These are phyloP conservation scores for Gloeophyllum trabeum DNA, from an alignment of 768 basidiomycete genomes.

Conservation along the genomic window DNA sequence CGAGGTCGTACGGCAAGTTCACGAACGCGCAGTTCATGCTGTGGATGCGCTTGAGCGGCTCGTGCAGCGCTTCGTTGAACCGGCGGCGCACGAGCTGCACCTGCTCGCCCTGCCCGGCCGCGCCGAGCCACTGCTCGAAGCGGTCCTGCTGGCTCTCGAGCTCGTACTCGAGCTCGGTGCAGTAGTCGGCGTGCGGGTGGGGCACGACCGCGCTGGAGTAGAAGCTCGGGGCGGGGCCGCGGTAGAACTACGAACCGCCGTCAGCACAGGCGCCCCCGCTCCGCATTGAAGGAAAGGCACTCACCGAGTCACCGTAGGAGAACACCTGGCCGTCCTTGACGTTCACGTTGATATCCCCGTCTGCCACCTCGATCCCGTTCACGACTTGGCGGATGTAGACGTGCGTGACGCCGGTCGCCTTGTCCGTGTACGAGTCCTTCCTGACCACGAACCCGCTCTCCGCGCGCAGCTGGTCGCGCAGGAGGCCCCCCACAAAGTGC, in stretches of 20 bases:
- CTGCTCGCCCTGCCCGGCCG: conserved; percentile 21
- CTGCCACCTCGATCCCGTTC: conserved; percentile 79
- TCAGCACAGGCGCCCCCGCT: neutral
- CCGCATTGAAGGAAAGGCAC: conserved; percentile 11
- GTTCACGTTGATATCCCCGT: conserved; percentile 92
- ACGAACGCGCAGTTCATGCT: conserved; percentile 48
- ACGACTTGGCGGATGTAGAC: conserved; percentile 79
- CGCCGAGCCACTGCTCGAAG: conserved; percentile 12
- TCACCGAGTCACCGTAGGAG: conserved; percentile 80
- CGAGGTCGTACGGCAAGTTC: conserved; percentile 26
- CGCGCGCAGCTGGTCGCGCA: conserved; percentile 24
- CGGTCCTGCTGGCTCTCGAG: conserved; percentile 19
- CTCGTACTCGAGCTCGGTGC: conserved; percentile 29
- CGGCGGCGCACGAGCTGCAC: conserved; percentile 18
- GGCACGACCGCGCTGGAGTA: conserved; percentile 18
- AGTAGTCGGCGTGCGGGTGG: conserved; percentile 41
- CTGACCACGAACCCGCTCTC: conserved; percentile 47
- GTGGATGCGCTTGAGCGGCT: conserved; percentile 33
- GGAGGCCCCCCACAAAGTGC: conserved; percentile 43
- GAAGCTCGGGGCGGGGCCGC: conserved; percentile 48
- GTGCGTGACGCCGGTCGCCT: conserved; percentile 78
- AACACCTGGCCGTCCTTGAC: conserved; percentile 74
- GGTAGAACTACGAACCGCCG: conserved; percentile 50
- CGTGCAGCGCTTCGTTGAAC: conserved; percentile 9
- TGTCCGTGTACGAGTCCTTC: conserved; percentile 81